Evolutionary conservation across 768 basidiomycete species (phyloP), one percentile per base, ranked within the genome.

Genomic region (Tricholoma bakamatsutake): DNA sequence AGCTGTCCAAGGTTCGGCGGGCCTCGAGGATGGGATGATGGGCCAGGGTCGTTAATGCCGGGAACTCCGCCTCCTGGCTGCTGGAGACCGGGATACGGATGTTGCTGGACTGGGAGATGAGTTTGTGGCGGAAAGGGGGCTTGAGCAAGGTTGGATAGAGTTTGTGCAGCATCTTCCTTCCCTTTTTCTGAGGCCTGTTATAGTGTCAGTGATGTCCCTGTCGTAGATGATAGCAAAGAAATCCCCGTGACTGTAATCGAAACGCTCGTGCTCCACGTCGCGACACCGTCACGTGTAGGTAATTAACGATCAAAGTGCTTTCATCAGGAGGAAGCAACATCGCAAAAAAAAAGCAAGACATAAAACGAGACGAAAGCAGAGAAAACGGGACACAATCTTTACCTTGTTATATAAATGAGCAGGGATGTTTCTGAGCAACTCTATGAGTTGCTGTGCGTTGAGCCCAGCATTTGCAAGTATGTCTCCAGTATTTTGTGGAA

Each of bases 1-100:
- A 84, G 70, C 53, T 84, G 84, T 11, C 81, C 82, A 1, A 85
- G 72, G 55, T 79, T 81, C 4, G 85, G 85, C 3, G 85, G 85
- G 0, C 85, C 85, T 5, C 81, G 80, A 4, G 84, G 85, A 61
- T 87, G 86, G 0, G 84, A 84, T 3, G 85, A 87, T n/a, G 85
- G 84, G 7, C 86, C 85, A 2, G 85, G 83, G 57, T 88, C 85
- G 34, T 79, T 79, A 48, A 85, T 78, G 17, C 78, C 78, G 15
- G 82, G 76, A 30, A 82, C 64, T 1, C 76, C 79, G 59, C 59
- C 63, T 17, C 63, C 64, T 21, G 68, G 59, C 50, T 64, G 72
- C 52, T 70, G 71, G 12, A 67, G 72, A 10, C 71, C 67, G 9
- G 74, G 67, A 52, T 71, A 69, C 50, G 72, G 73, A 46, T 71